Evolutionary conservation across 805 yeast genomes (phyloP), one percentile per base, ranked within the genome.

Genomic region (Wickerhamomyces subpelliculosus): DNA sequence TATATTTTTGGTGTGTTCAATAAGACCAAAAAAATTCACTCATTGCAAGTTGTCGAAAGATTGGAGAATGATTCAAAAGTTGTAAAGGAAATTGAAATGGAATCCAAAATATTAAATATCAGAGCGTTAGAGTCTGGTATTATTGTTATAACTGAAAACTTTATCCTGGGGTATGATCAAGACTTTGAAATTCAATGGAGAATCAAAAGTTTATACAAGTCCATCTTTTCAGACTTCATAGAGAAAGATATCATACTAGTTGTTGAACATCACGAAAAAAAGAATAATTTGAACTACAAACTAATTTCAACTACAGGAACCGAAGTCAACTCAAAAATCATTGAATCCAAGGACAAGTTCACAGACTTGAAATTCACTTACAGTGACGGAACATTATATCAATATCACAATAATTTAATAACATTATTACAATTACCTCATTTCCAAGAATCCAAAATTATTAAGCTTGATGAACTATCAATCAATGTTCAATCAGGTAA

Each of bases 281-380:
- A 45, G 28, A 33, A 39, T 12, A 52, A 36, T 19, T 28, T 51
- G 10, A 53, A 51, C 31, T 51, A 45, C 36, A 49, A 43, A 35
- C 33, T 54, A 3, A 21, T 50, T 9, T 40, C 47, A 2, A 16
- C 20, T 10, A 35, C 40, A 16, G 55, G 55, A 7, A 40, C 40
- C 8, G 59, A 54, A 29, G 19, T 54, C 18, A 43, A 44, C 22
- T 54, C 57, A 17, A 54, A 47, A 36, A 51, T 52, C 12, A 31
- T 52, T 8, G 59, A 54, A 32, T 34, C 43, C 17, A 32, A 34
- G 2, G 32, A 39, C 11, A 32, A 20, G 3, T 34, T 44, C 3
- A 11, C 28, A 4, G 26, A 45, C 11, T 27, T 47, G 21, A 32
- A 27, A 9, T 54, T 48, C 29, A 28, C 48, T 3, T 50, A 46